Base-by-base conservation (phyloP, 768 basidiomycete genomes). In the Pluteus cervinus region DNA sequence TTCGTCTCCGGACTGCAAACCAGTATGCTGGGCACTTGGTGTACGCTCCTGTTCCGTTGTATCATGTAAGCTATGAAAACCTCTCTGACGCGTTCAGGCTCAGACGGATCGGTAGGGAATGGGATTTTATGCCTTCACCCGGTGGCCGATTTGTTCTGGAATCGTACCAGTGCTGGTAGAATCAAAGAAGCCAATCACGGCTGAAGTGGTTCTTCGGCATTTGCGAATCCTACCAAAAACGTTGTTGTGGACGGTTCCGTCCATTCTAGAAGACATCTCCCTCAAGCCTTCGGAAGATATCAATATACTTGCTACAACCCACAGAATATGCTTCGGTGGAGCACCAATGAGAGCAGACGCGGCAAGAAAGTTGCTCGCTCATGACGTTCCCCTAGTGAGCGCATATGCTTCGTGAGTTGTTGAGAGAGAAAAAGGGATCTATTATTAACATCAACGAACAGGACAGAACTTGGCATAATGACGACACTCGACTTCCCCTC, bases 31-130 rank as follows among this genome's bases (percentile, higher is more conserved):
- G 45, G 17, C 22, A 37, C 24, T 33, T 43, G 3, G 42, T 25
- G 11, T 53, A 53, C 24, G 38, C 49, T 4, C 40, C 42, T 29
- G 36, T 53, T n/a, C 51, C 51, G 8, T n/a, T 51, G 10, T 53
- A 46, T 39, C 51, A 53, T 16, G 51, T 53, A 33, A 25, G 46
- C 43, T n/a, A n/a, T 23, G 11, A 17, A 11, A 12, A 2, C 3
- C 8, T 25, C 17, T 16, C 4, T 26, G 17, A 22, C 26, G 9
- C 32, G 18, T 11, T 10, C 7, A 18, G n/a, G n/a, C n/a, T n/a
- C n/a, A 5, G 11, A n/a, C 18, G 18, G 15, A 3, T 30, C 11
- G 26, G 14, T 22, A 51, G 49, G 40, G 44, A 6, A 44, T 41
- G 20, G 49, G 49, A 29, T 21, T 44, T 29, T 44, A 40, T 25